phyloP scores from a whole-genome alignment of 306 rosid genomes.

The Phaseolus lunatus region DNA sequence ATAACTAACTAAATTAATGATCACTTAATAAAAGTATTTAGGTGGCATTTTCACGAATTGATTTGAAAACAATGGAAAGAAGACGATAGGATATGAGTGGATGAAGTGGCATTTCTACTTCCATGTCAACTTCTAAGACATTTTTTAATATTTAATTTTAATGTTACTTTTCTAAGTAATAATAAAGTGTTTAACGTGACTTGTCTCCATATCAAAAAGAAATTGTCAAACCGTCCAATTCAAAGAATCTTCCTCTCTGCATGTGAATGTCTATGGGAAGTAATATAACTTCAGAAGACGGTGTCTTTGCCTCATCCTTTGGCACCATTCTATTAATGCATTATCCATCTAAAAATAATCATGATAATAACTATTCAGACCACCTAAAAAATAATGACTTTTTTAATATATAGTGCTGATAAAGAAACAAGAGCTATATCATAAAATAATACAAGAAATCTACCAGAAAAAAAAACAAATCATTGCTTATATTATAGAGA shows the following conservation, averaged over 20 bases:
- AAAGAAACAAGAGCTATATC: neutral
- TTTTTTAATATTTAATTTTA: slow-evolving; percentile 21
- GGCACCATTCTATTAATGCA: neutral
- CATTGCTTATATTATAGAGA: no score
- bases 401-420: neutral
- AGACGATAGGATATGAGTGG: slow-evolving; percentile 54
- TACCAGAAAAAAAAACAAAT: no score
- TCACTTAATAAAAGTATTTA: no score
- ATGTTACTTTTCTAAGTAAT: slow-evolving; percentile 22
- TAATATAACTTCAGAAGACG: neutral
- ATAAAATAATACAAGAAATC: no score
- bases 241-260: slow-evolving; percentile 28
- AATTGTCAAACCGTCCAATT: slow-evolving; percentile 55
- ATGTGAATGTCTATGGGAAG: slow-evolving; percentile 13
- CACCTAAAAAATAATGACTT: neutral
- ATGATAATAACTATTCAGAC: neutral
- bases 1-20: no score
- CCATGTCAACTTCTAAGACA: slow-evolving; percentile 51
- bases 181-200: slow-evolving; percentile 55
- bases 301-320: slow-evolving; percentile 35
- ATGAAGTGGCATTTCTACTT: slow-evolving; percentile 44
- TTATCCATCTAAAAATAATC: neutral
- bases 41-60: neutral
- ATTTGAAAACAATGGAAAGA: slow-evolving; percentile 6
- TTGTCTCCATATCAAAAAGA: slow-evolving; percentile 45